These are phyloP conservation scores for Dictyophora rubrovolvata DNA, from an alignment of 768 basidiomycete genomes.

Conservation along the genomic window DNA sequence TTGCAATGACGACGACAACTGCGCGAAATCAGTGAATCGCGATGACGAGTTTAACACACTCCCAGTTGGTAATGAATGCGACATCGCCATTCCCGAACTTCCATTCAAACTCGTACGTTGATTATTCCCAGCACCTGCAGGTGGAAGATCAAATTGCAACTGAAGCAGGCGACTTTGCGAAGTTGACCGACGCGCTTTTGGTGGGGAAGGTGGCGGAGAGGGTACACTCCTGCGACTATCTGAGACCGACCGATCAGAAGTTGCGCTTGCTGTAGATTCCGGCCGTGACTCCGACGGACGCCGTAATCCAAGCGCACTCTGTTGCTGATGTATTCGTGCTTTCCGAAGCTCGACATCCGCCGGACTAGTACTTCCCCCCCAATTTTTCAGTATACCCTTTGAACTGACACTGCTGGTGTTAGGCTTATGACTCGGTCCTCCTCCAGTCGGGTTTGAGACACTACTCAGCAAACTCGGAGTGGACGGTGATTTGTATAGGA, in stretches of 20 bases:
- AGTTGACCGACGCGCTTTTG: not conserved
- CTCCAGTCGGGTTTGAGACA: not conserved
- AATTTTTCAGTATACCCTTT: constrained; percentile 7
- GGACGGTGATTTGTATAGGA: constrained; percentile 5
- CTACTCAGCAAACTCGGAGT: not conserved
- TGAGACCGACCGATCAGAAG: not conserved
- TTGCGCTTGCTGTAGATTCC: not conserved
- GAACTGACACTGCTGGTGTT: not conserved
- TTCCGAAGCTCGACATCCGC: constrained; percentile 2
- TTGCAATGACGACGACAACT: not conserved
- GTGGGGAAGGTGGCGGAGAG: constrained; percentile 1
- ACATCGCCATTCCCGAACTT: not conserved
- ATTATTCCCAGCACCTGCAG: not conserved
- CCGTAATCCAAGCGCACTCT: not conserved
- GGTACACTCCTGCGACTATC: not conserved
- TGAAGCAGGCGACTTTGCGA: not conserved
- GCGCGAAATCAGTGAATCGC: not conserved
- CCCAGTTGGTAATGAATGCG: constrained; percentile 1
- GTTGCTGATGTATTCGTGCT: not conserved
- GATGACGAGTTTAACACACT: not conserved
- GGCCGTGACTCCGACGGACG: not conserved
- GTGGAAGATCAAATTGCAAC: not conserved
- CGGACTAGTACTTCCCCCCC: not conserved
- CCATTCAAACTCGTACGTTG: not conserved
- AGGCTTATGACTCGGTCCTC: not conserved